These are phyloP conservation scores for Paecilomyces formosus DNA, from an alignment of 2,329 filamentous ascomycete genomes.

Conservation along the genomic window DNA sequence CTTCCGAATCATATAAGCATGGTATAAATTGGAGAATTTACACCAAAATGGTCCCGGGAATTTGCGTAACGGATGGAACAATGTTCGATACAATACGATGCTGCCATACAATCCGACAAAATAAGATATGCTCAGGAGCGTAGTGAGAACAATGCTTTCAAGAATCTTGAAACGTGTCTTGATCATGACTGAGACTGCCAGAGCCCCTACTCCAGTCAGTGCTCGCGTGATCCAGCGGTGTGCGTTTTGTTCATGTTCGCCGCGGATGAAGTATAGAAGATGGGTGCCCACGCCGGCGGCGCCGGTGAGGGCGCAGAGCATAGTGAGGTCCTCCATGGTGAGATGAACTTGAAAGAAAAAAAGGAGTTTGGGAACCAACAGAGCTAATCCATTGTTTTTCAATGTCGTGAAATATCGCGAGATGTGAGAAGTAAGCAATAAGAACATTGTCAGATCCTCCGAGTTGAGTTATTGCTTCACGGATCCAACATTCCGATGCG, in stretches of 20 bases:
- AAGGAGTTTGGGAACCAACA: too few relatives aligned
- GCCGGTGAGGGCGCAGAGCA: not conserved
- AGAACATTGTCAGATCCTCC: not conserved
- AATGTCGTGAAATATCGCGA: not conserved
- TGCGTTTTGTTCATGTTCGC: not conserved
- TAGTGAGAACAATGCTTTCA: not conserved
- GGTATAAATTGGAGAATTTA: slow-evolving; percentile 5
- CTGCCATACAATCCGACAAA: slow-evolving; percentile 8
- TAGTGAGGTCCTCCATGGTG: not conserved
- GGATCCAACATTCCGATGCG: not conserved
- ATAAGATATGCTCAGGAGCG: slow-evolving; percentile 1
- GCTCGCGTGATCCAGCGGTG: not conserved
- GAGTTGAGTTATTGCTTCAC: not conserved
- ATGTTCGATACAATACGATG: slow-evolving; percentile 8
- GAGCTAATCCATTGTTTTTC: not conserved
- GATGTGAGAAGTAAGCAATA: not conserved
- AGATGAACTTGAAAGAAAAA: not conserved
- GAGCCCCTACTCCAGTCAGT: not conserved
- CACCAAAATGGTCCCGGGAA: slow-evolving; percentile 8
- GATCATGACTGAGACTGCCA: not conserved
- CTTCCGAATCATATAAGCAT: not conserved
- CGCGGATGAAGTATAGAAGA: not conserved
- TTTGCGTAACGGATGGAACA: slow-evolving; percentile 8
- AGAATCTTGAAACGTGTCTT: not conserved
- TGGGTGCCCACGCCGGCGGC: not conserved